Conservation (phyloP, 345 rosid genomes). For the Carallia pectinifolia region DNA sequence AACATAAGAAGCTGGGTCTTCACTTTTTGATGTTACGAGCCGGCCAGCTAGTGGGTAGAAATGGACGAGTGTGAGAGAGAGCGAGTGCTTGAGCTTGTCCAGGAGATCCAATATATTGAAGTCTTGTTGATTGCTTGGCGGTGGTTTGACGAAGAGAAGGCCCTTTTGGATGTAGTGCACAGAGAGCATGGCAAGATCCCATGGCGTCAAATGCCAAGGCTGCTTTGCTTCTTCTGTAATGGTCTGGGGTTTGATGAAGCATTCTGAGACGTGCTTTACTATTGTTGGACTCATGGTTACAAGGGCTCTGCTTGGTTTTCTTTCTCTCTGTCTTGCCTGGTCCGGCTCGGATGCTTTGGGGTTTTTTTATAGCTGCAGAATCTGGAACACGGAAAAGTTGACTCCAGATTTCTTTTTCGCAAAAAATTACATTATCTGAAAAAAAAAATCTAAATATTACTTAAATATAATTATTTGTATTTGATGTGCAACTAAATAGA, state of each 20-base stretch:
- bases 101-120: conserved; percentile 36
- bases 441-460: too few species aligned
- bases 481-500: too few species aligned
- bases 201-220: conserved; percentile 54
- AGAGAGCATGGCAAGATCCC: conserved; percentile 77
- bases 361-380: too few species aligned
- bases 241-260: conserved; percentile 50
- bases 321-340: too few species aligned
- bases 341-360: too few species aligned
- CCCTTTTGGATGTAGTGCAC: conserved; percentile 65
- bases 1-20: conserved; percentile 37
- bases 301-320: neutral
- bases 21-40: conserved; percentile 26
- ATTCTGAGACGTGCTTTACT: conserved; percentile 44
- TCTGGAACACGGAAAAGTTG: too few species aligned
- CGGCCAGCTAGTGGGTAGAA: conserved; percentile 79
- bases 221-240: conserved; percentile 35
- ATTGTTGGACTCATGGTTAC: conserved; percentile 23
- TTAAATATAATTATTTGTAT: too few species aligned
- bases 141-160: conserved; percentile 56
- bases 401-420: too few species aligned
- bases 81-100: conserved; percentile 48
- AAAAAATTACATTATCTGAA: too few species aligned
- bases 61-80: conserved; percentile 58
- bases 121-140: conserved; percentile 12